phyloP scores from a whole-genome alignment of 2,329 filamentous ascomycete species.

The Didymella keratinophila region DNA sequence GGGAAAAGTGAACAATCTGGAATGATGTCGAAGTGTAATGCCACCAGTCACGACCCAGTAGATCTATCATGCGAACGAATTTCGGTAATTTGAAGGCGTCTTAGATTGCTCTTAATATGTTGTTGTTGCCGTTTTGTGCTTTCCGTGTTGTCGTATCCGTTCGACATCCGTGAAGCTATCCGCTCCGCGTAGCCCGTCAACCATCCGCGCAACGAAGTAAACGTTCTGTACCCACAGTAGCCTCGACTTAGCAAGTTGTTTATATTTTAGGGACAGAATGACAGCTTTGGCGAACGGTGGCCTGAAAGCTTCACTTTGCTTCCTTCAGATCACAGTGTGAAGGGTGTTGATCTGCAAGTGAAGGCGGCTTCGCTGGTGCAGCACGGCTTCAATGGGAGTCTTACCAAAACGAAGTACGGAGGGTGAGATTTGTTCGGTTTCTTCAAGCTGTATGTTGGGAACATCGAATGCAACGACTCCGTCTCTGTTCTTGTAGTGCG shows the following conservation, averaged over 20 bases:
- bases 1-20: background rate
- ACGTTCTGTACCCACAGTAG: background rate
- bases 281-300: background rate
- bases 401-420: background rate
- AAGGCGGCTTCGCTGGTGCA: background rate
- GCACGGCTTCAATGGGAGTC: background rate
- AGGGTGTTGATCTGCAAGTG: background rate
- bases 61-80: background rate
- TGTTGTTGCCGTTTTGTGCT: background rate
- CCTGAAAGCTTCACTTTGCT: background rate
- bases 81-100: background rate
- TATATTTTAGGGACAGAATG: background rate
- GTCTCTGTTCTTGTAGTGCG: background rate
- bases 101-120: background rate
- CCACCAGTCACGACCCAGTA: background rate
- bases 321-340: background rate
- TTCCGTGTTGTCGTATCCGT: background rate
- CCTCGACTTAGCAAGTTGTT: background rate
- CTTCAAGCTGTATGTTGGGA: background rate
- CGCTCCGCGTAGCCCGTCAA: background rate
- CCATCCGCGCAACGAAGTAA: background rate
- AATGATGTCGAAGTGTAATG: background rate
- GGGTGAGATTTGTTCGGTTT: background rate
- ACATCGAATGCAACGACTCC: background rate
- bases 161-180: background rate